Evolutionary conservation across 208 protist species (phyloP), one percentile per base, ranked within the genome.

Genomic region (Crithidia thermophila): DNA sequence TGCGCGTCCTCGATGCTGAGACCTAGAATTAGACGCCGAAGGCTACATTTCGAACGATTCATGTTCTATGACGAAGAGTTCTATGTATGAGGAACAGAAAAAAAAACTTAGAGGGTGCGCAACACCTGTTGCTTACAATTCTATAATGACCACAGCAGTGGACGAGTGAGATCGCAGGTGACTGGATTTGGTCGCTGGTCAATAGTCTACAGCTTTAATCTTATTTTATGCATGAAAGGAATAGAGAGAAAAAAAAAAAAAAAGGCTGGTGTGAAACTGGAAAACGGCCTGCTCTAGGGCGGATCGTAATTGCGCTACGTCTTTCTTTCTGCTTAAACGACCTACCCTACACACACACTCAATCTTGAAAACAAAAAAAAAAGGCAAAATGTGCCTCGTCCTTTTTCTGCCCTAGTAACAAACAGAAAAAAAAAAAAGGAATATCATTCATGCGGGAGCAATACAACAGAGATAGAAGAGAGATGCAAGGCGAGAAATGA

Each of bases 1-100:
- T 91, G 80, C n/a, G 90, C 81, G 45, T 95, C 90, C 53, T 95
- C 90, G 64, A 95, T 82, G 45, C 87, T 92, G 71, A 95, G 87
- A 42, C 90, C 90, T 27, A 95, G 72, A 50, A 95, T 90, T 21
- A 95, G 72, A 37, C 90, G 85, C 37, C 85, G 65, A 14, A 77
- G 61, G 9, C 40, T 56, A 14, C 45, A 67, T 73, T 37, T 64
- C 20, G 63, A 79, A 2, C 47, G 59, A 30, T 83, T 75, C 79
- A 85, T 85, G 46, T 42, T 75, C 34, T 69, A 65, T 57, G 7
- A 36, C 33, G 7, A 1, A 34, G 18, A 14, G 28, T 60, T 60
- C 39, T 37, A 50, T 72, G 20, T 6, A 30, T 31, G 34, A 34
- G 43, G 4, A n/a, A 52, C 16, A 40, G 4, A 4, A 46, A 37